Base-by-base conservation (phyloP, 2,329 filamentous ascomycete genomes). In the Colletotrichum endophyticum region DNA sequence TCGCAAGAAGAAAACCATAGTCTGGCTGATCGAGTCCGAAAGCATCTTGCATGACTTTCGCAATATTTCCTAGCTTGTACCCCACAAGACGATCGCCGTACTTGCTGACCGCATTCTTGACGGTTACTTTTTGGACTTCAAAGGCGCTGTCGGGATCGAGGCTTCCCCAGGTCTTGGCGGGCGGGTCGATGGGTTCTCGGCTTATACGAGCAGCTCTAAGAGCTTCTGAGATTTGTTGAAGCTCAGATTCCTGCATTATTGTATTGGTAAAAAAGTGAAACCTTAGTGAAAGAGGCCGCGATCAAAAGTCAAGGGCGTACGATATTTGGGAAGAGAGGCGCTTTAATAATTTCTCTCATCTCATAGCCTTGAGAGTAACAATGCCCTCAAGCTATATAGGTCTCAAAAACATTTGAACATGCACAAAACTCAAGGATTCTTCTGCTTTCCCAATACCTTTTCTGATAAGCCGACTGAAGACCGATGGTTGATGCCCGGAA, bases 31-130 rank as follows among this genome's bases (percentile, higher is more conserved):
- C 81, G 11, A 82, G 77, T 5, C 80, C 80, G 61, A 82, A 82
- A 13, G 81, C 81, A 25, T 78, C 80, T 64, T 81, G 81, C 80
- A 81, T 82, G 32, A 81, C 81, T 70, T 82, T 81, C n/a, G 79
- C 81, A 66, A 82, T 81, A 70, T 82, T 81, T 59, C 81, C 79
- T n/a, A 82, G 79, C 73, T 82, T 81, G 72, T 81, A 81, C n/a
- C 79, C 80, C 15, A 81, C 80, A 28, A 79, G 69, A 8, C 81
- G 78, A 57, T 80, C 80, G 4, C 80, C 80, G 56, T 78, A 56
- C 22, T 79, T 76, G 22, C 30, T 36, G n/a, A 80, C 66, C 4
- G 78, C 80, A 15, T 75, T 77, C 16, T 79, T 72, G 27, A 80
- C 78, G 0, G 77, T 80, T 62, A 81, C 78, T n/a, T 62, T 76